phyloP scores from a whole-genome alignment of 2,329 filamentous ascomycete species.

The Phaeoacremonium minimum region DNA sequence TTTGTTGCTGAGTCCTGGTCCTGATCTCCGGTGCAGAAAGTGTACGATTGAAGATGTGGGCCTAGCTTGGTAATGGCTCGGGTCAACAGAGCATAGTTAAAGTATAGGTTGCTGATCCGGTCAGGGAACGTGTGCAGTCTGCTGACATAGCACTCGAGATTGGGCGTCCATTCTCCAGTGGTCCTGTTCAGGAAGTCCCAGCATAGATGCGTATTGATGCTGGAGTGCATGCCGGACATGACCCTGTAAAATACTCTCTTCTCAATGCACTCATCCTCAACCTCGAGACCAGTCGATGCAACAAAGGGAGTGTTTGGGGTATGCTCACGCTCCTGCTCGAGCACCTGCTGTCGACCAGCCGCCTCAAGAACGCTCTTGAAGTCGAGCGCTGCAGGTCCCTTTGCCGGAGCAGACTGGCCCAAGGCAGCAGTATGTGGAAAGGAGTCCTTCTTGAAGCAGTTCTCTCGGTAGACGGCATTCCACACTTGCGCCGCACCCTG shows the following conservation, averaged over 20 bases:
- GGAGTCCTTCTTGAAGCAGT: conserved; percentile 77
- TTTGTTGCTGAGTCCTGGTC: conserved; percentile 76
- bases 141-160: conserved; percentile 80
- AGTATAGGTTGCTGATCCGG: conserved; percentile 94
- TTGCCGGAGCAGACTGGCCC: conserved; percentile 36
- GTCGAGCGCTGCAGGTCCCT: conserved; percentile 52
- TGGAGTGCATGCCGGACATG: conserved; percentile 96
- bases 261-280: conserved; percentile 90
- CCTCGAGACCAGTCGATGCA: conserved; percentile 63
- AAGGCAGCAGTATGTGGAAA: conserved; percentile 56
- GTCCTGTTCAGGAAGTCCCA: conserved; percentile 95
- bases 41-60: conserved; percentile 73
- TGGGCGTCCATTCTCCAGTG: conserved; percentile 89
- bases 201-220: conserved; percentile 93
- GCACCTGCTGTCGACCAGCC: conserved; percentile 54
- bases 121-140: conserved; percentile 84
- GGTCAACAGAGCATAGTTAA: conserved; percentile 95
- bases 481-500: conserved; percentile 84
- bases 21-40: conserved; percentile 85
- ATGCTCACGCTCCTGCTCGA: conserved; percentile 55
- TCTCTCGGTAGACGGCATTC: conserved; percentile 95
- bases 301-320: conserved; percentile 54
- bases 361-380: conserved; percentile 58
- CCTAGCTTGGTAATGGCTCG: conserved; percentile 88
- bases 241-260: conserved; percentile 98